A percentile compares a stretch with the other conserved stretches of the same genome.
Evolutionary conservation across 805 yeast species (phyloP).

Genomic region (Candida arabinofermentans): DNA sequence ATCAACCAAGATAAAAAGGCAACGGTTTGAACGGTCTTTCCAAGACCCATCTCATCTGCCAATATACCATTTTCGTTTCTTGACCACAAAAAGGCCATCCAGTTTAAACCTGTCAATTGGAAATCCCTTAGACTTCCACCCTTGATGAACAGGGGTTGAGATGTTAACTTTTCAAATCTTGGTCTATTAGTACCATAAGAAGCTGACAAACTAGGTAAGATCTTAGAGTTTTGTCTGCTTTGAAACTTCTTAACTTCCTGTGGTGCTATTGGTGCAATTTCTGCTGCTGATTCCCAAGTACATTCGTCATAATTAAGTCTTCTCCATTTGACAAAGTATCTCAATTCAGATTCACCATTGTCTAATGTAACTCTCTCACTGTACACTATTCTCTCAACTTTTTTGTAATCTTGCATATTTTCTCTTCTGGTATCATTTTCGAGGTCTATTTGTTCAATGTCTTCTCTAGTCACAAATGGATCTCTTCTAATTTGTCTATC

Average conservation of each 20-base stretch:
- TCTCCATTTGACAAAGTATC: conserved; percentile 90
- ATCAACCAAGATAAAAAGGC: conserved; percentile 92
- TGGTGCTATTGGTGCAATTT: conserved; percentile 81
- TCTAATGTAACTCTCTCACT: conserved; percentile 67
- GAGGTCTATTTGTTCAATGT: conserved; percentile 87
- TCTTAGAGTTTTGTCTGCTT: conserved; percentile 74
- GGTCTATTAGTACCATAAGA: conserved; percentile 76
- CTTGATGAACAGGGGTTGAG: conserved; percentile 86
- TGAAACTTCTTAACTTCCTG: conserved; percentile 80
- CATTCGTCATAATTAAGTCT: conserved; percentile 91
- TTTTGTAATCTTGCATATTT: conserved; percentile 75
- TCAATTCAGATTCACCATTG: conserved; percentile 61
- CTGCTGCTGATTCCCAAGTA: conserved; percentile 93
- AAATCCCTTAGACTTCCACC: conserved; percentile 93
- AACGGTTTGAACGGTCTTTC: conserved; percentile 96
- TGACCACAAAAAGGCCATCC: conserved; percentile 99
- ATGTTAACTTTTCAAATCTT: conserved; percentile 76
- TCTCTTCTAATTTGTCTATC: conserved; percentile 78
- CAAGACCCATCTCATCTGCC: conserved; percentile 99
- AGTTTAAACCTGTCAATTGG: conserved; percentile 95
- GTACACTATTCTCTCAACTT: conserved; percentile 86
- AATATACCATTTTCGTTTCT: conserved; percentile 95
- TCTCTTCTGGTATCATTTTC: conserved; percentile 84
- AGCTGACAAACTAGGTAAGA: conserved; percentile 77
- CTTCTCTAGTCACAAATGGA: conserved; percentile 82